Conservation (phyloP, 495 filamentous ascomycete genomes). For the Cladorrhinum samala region DNA sequence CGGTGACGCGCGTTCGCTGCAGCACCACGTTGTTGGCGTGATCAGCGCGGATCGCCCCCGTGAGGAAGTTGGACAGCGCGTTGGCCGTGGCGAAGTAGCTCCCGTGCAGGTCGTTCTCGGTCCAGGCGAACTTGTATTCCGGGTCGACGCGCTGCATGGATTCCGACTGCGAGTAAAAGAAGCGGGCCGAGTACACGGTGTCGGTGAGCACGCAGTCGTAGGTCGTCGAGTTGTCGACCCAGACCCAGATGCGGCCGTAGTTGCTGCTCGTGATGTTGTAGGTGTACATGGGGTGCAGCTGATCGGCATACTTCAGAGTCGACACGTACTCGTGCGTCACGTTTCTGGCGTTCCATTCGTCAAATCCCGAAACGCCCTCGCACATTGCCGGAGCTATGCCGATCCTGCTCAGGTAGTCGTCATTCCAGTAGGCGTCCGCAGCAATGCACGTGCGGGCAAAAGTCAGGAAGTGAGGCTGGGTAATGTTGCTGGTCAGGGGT, state of each 20-base stretch:
- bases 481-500: no score
- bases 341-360: neutral
- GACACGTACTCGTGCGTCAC: neutral
- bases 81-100: neutral
- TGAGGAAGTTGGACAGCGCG: neutral
- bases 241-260: neutral
- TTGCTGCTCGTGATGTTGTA: neutral
- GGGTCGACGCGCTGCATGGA: neutral
- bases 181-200: neutral
- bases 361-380: neutral
- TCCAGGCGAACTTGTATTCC: neutral
- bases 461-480: no score
- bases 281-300: no score
- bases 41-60: neutral
- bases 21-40: neutral
- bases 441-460: no score
- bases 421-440: no score
- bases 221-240: neutral
- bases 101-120: neutral
- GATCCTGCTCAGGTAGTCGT: neutral
- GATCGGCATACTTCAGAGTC: no score
- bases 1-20: neutral
- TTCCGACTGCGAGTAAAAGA: neutral
- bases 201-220: neutral
- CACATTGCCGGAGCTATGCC: no score